These are phyloP conservation scores for Aspergillus intermedius DNA, from an alignment of 2,329 filamentous ascomycete genomes.

Conservation along the genomic window DNA sequence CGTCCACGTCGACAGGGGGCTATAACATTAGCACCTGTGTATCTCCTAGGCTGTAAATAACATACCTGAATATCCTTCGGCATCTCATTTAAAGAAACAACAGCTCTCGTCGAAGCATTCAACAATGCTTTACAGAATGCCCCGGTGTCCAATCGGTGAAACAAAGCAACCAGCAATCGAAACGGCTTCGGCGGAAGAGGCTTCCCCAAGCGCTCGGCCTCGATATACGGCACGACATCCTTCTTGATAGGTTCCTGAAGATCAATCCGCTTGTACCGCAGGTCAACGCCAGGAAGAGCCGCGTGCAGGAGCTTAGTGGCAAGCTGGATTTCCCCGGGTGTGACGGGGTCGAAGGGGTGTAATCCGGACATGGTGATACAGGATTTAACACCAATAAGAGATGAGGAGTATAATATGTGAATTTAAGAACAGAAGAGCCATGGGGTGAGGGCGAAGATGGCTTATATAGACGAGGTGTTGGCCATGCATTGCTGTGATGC, in stretches of 20 bases:
- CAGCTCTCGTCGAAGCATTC: slow-evolving; percentile 34
- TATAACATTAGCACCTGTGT: slow-evolving; percentile 40
- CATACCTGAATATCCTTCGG: slow-evolving; percentile 42
- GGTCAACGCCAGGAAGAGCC: slow-evolving; percentile 28
- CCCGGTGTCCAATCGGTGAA: slow-evolving; percentile 33
- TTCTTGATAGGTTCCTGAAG: slow-evolving; percentile 59
- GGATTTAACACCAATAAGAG: no score
- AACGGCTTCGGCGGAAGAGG: slow-evolving; percentile 46
- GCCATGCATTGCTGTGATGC: background rate
- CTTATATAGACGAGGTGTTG: background rate
- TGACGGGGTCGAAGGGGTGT: slow-evolving; percentile 38
- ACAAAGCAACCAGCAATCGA: slow-evolving; percentile 50
- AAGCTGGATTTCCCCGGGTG: slow-evolving; percentile 34
- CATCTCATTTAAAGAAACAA: slow-evolving; percentile 37
- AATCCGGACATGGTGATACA: slow-evolving; percentile 15
- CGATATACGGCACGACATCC: slow-evolving; percentile 53
- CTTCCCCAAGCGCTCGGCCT: slow-evolving; percentile 53
- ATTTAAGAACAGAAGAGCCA: background rate
- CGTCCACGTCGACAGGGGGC: slow-evolving; percentile 53
- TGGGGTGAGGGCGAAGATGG: background rate
- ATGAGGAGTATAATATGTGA: background rate
- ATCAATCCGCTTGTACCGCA: slow-evolving; percentile 60
- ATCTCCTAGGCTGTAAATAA: slow-evolving; percentile 27
- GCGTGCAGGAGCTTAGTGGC: slow-evolving; percentile 33
- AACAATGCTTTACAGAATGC: slow-evolving; percentile 37